phyloP scores from a whole-genome alignment of 2,329 filamentous ascomycete genomes.

The Talaromyces sp. region DNA sequence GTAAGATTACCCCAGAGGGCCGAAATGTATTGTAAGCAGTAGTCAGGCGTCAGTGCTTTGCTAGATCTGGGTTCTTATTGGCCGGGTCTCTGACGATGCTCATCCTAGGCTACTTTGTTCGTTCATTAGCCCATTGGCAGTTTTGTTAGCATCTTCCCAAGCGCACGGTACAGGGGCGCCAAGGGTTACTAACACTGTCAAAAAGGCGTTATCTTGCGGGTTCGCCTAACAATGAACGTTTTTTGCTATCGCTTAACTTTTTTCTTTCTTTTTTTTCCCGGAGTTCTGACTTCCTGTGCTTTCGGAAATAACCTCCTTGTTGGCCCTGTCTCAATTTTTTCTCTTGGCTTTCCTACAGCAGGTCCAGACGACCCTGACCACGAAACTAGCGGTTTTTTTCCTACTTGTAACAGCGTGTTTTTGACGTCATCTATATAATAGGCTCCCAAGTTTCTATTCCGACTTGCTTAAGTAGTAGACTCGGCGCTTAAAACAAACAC shows the following conservation, averaged over 20 bases:
- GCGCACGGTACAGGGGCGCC: not conserved
- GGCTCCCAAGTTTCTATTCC: not conserved
- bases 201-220: not conserved
- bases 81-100: not conserved
- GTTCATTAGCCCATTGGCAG: too few relatives aligned
- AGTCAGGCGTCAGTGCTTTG: not conserved
- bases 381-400: not conserved
- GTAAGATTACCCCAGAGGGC: conserved; percentile 5
- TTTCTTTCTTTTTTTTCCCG: not conserved
- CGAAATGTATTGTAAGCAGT: conserved; percentile 12
- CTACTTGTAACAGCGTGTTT: not conserved
- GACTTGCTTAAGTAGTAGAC: not conserved
- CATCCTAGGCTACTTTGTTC: not conserved
- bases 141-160: not conserved
- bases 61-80: not conserved
- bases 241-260: not conserved
- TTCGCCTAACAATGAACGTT: not conserved
- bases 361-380: not conserved
- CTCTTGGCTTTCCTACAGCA: not conserved
- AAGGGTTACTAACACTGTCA: not conserved
- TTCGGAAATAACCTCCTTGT: not conserved
- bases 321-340: not conserved
- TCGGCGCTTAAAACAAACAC: not conserved
- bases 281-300: too few relatives aligned
- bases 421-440: not conserved